Evolutionary conservation across 2,329 filamentous ascomycete species (phyloP), one percentile per base, ranked within the genome.

Genomic region (Thyridium curvatum): DNA sequence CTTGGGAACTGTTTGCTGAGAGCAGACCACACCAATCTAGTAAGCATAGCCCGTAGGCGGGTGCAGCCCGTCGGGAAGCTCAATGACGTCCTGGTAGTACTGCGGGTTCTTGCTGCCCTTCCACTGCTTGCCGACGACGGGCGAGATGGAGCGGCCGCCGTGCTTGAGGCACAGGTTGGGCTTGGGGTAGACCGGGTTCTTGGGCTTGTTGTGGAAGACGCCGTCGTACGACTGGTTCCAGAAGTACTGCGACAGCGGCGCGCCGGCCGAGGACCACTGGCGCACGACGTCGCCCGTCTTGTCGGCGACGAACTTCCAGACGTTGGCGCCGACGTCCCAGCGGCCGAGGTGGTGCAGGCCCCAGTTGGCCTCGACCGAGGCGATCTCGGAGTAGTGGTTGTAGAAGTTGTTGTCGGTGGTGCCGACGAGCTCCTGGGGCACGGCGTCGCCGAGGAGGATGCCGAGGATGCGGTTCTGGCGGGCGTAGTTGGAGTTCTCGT

Each of bases 391-490:
- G 68, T 86, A 86, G 65, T 86, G 83, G 58, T 81, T 80, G 66
- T 86, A 86, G 60, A 77, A 90, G 53, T 68, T 76, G 50, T 64
- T 52, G 59, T 94, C 86, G 2, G 68, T 77, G 17, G 83, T 87
- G 40, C 83, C 83, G 32, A 78, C 63, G 1, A 84, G 71, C n/a
- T 72, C 38, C 4, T 66, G 38, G 10, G 84, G 83, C 3, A 94
- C 61, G n/a, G 79, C 82, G 42, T 85, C 85, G 13, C 86, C 87
- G 3, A 93, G 65, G 0, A 93, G 72, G 47, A 93, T 71, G 45
- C 68, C 76, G 43, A 86, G 74, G 38, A 93, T 73, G 31, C 71
- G 70, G 71, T 93, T 93, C 49, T 75, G 72, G 18, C 68, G 62
- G 6, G 68, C 59, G 61, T 89, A 88, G 9, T 74, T 79, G 50